phyloP scores from a whole-genome alignment of 169 alveolate species.

The Cryptosporidium meleagridis region DNA sequence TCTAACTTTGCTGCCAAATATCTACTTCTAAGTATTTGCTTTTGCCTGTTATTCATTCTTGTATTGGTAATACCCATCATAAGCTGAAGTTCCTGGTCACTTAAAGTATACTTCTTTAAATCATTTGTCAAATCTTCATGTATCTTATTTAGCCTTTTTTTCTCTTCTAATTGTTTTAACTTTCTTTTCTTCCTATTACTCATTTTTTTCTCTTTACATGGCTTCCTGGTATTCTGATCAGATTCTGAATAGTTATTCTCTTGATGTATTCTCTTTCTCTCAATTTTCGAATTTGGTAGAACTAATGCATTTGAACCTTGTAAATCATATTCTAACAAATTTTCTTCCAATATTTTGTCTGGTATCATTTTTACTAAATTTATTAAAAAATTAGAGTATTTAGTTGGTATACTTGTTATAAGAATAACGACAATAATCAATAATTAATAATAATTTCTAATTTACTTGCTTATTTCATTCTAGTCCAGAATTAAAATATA shows the following conservation, averaged over 20 bases:
- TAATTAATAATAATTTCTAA: not conserved
- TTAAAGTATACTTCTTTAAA: slow-evolving; percentile 75
- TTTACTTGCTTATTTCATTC: not conserved
- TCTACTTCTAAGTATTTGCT: slow-evolving; percentile 35
- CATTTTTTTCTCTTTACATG: not conserved
- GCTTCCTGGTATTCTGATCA: not conserved
- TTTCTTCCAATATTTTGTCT: slow-evolving; percentile 1
- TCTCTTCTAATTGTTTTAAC: slow-evolving; percentile 54
- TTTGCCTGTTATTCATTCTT: slow-evolving; percentile 67
- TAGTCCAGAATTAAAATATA: no score
- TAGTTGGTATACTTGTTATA: no score
- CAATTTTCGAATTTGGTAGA: slow-evolving; percentile 34
- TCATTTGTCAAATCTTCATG: slow-evolving; percentile 71
- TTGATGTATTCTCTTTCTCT: slow-evolving; percentile 36
- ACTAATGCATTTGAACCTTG: slow-evolving; percentile 50
- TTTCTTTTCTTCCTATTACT: slow-evolving; percentile 50
- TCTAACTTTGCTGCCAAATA: slow-evolving; percentile 75
- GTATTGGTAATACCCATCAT: slow-evolving; percentile 69
- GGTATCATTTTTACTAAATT: not conserved
- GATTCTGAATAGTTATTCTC: not conserved
- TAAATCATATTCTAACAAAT: slow-evolving; percentile 1
- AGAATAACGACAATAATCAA: no score
- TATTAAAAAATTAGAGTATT: not conserved
- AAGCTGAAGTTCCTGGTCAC: slow-evolving; percentile 53
- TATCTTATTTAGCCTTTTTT: not conserved